These are phyloP conservation scores for Amanita rubescens DNA, from an alignment of 768 basidiomycete genomes.

Conservation along the genomic window DNA sequence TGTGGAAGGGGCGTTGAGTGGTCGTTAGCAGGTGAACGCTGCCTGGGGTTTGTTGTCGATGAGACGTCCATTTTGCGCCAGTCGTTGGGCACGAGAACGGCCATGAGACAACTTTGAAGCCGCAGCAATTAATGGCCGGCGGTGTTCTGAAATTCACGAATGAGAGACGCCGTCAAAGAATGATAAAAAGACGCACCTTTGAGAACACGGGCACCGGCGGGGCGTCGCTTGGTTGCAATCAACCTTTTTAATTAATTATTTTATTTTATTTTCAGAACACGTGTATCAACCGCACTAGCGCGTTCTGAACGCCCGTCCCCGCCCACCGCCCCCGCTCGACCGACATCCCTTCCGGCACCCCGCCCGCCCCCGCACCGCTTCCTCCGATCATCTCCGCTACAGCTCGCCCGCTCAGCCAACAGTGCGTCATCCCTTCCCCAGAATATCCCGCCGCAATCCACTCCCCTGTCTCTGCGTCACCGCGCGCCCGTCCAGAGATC, in stretches of 20 bases:
- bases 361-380: constrained; percentile 25
- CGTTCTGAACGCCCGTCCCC: constrained; percentile 32
- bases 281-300: constrained; percentile 13
- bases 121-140: too few species aligned
- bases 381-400: constrained; percentile 47
- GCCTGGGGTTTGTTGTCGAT: constrained; percentile 48
- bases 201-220: too few species aligned
- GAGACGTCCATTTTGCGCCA: constrained; percentile 43
- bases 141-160: too few species aligned
- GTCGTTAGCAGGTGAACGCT: constrained; percentile 57
- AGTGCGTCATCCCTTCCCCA: constrained; percentile 71
- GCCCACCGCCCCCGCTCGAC: constrained; percentile 44
- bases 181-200: too few species aligned
- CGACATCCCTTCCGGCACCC: constrained; percentile 44
- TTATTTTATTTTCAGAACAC: constrained; percentile 12
- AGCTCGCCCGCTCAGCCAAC: constrained; percentile 55
- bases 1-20: constrained; percentile 15
- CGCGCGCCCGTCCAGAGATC: constrained; percentile 34
- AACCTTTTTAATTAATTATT: constrained; percentile 26
- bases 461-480: constrained; percentile 40
- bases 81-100: constrained; percentile 71
- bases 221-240: too few species aligned
- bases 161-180: too few species aligned
- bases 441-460: constrained; percentile 68
- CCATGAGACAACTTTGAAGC: too few species aligned